These are phyloP conservation scores for Plasmodium fragile DNA, from an alignment of 169 alveolate genomes.

Conservation along the genomic window DNA sequence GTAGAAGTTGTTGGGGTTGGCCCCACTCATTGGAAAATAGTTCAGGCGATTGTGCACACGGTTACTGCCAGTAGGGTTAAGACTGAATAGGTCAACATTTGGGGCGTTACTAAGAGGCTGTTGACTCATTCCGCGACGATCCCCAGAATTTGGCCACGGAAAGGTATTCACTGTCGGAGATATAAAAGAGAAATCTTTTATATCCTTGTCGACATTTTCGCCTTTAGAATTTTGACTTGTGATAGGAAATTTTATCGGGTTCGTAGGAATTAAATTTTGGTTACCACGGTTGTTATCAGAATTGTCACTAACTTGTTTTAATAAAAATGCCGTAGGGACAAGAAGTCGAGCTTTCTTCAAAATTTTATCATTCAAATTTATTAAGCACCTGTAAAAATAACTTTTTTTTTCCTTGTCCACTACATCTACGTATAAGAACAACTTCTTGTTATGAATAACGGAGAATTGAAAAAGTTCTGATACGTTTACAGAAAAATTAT, in stretches of 20 bases:
- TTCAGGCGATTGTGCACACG: background rate
- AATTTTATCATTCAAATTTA: constrained; percentile 46
- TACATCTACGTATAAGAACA: constrained; percentile 32
- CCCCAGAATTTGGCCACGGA: background rate
- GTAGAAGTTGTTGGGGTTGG: background rate
- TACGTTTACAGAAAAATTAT: constrained; percentile 33
- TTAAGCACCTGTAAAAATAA: constrained; percentile 22
- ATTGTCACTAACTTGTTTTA: constrained; percentile 27
- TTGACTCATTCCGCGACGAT: background rate
- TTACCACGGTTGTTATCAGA: background rate
- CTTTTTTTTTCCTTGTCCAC: background rate
- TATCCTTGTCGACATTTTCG: background rate
- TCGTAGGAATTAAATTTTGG: constrained; percentile 1
- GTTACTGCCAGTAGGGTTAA: background rate
- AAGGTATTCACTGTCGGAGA: background rate
- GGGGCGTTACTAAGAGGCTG: background rate
- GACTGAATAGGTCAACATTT: background rate
- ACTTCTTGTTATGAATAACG: background rate
- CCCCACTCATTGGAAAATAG: background rate
- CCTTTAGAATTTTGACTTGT: background rate
- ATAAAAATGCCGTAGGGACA: constrained; percentile 35
- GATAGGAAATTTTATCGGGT: background rate
- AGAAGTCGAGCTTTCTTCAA: constrained; percentile 29
- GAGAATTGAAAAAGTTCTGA: constrained; percentile 57
- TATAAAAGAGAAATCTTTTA: background rate